A percentile compares a stretch with the other conserved stretches of the same genome.
Evolutionary conservation across 2,329 filamentous ascomycete species (phyloP).

Genomic region (Paraphaeosphaeria sporulosa): DNA sequence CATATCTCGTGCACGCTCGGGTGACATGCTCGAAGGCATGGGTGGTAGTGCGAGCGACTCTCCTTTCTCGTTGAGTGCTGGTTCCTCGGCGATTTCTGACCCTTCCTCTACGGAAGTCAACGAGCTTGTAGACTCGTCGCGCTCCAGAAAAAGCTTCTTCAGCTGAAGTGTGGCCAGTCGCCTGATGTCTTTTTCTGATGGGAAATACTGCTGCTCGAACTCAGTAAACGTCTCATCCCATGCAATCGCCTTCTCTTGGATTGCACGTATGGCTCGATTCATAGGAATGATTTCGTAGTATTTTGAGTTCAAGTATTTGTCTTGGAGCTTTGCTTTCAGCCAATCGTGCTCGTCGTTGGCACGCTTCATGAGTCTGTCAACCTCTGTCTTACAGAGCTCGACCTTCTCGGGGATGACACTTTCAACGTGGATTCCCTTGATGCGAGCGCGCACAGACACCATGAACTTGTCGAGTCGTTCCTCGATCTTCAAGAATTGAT

Average conservation of each 20-base stretch:
- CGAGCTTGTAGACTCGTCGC: constrained; percentile 79
- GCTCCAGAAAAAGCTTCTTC: constrained; percentile 92
- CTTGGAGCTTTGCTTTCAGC: constrained; percentile 79
- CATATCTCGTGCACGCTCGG: constrained; percentile 70
- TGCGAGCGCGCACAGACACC: constrained; percentile 79
- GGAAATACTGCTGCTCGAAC: constrained; percentile 92
- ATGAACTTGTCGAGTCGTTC: constrained; percentile 87
- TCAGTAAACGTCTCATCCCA: constrained; percentile 92
- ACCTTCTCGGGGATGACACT: constrained; percentile 88
- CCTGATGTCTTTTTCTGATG: constrained; percentile 93
- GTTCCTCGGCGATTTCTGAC: constrained; percentile 55
- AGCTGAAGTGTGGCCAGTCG: constrained; percentile 90
- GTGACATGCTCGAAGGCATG: constrained; percentile 56
- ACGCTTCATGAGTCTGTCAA: constrained; percentile 78
- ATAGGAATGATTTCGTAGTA: constrained; percentile 97
- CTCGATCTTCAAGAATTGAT: constrained; percentile 82
- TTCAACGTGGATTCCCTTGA: constrained; percentile 89
- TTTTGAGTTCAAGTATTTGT: constrained; percentile 89
- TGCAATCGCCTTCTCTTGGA: constrained; percentile 89
- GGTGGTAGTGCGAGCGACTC: constrained; percentile 39
- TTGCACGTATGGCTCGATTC: constrained; percentile 85
- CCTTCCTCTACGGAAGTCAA: constrained; percentile 73
- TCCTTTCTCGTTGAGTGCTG: constrained; percentile 39
- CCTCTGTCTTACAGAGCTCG: constrained; percentile 80
- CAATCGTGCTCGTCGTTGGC: constrained; percentile 83